Base-by-base conservation (phyloP, 2,329 filamentous ascomycete genomes). In the Aureobasidium melanogenum region DNA sequence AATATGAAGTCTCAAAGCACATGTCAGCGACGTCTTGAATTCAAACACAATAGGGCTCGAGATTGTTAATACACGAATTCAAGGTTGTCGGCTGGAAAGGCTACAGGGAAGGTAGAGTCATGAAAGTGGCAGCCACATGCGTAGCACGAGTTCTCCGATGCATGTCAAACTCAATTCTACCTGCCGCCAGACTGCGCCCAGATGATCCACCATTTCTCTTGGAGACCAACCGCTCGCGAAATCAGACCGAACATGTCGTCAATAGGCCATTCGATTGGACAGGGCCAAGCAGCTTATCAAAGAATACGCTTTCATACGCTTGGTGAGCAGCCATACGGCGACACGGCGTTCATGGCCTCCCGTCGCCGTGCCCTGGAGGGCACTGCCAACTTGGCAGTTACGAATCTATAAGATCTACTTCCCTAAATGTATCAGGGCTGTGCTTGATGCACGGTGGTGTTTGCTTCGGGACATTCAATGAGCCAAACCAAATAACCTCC, bases 371-470 rank as follows among this genome's bases (percentile, higher is more conserved):
- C 30, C 54, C 41, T 57, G 39, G 38, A 36, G 22, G 19, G 30
- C 39, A 28, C 39, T 19, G 26, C 54, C 6, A 46, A 57, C 54
- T 57, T 57, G 54, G 54, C 54, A 57, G 30, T 47, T 57, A 28
- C 41, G 54, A 47, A 47, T 36, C 17, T 47, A 38, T 47, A 47
- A 57, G 54, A 57, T 57, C 54, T 57, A 57, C 41, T 57, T 47
- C 15, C 39, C 54, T 22, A 30, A 46, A 36, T 57, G 54, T 47
- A 57, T 47, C 54, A 57, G 39, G 54, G 54, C 54, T 57, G 54
- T 47, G 44, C 44, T 47, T 30, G 44, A 43, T 30, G 54, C 54
- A 57, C 54, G 54, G 54, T 15, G 32, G n/a, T 56, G 52, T 56
- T 56, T 44, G 15, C 22, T 54, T 8, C 36, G 36, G 50, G 32